phyloP scores from a whole-genome alignment of 331 rosid genomes.

The Pyrus hybrid region DNA sequence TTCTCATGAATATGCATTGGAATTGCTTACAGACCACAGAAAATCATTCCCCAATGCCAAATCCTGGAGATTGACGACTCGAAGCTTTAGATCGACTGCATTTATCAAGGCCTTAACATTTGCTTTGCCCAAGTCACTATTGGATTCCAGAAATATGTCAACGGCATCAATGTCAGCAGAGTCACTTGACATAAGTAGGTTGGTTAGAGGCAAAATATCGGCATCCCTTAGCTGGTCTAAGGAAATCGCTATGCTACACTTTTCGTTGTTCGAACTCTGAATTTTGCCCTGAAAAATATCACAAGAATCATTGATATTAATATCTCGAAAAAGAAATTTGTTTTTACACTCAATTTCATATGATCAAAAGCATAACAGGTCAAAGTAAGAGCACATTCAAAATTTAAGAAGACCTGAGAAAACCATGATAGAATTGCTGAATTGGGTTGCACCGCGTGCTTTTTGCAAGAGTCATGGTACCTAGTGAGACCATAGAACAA shows the following conservation, averaged over 20 bases:
- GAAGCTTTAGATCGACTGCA: constrained; percentile 14
- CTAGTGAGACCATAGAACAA: not conserved
- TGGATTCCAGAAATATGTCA: constrained; percentile 12
- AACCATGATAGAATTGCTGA: constrained; percentile 12
- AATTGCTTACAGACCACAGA: constrained; percentile 7
- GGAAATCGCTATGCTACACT: not conserved
- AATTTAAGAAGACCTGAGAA: not conserved
- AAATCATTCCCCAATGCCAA: constrained; percentile 6
- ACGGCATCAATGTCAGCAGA: constrained; percentile 7
- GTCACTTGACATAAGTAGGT: constrained; percentile 1
- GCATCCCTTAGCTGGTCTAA: constrained; percentile 13
- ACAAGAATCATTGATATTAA: not conserved
- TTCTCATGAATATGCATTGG: not conserved
- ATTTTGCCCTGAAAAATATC: constrained; percentile 2
- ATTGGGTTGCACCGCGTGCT: constrained; percentile 4
- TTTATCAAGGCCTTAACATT: constrained; percentile 9
- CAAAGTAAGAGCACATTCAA: not conserved
- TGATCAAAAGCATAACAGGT: not conserved
- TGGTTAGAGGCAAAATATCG: constrained; percentile 1
- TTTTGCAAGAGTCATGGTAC: constrained; percentile 5
- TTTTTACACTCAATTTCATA: not conserved
- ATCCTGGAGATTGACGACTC: constrained; percentile 13
- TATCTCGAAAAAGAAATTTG: not conserved
- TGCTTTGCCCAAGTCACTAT: constrained; percentile 3
- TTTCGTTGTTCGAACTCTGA: not conserved